Evolutionary conservation across 2,329 filamentous ascomycete species (phyloP).

Genomic region (Botrytis sinoallii): DNA sequence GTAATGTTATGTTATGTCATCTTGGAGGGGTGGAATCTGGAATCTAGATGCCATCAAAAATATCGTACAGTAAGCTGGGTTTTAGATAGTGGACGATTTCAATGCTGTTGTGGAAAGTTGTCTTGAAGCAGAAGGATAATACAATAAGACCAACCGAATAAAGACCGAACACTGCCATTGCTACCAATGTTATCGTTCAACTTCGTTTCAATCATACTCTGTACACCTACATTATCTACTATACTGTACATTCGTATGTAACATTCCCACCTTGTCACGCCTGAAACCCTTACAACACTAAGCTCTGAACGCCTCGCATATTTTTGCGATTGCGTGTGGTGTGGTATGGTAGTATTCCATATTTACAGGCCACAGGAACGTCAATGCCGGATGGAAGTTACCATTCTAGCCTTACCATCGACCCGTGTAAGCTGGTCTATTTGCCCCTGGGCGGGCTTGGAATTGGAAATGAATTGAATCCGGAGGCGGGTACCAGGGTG

Average conservation of each 20-base stretch:
- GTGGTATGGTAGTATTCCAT: background rate
- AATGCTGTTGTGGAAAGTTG: background rate
- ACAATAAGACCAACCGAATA: background rate
- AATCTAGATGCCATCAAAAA: background rate
- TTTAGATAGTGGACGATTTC: background rate
- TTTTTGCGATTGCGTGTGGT: background rate
- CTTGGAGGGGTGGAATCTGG: background rate
- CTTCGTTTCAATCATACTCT: background rate
- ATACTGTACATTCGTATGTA: background rate
- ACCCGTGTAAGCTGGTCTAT: conserved; percentile 3
- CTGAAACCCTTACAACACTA: background rate
- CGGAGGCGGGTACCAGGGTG: background rate
- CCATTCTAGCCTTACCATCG: conserved; percentile 4
- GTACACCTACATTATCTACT: background rate
- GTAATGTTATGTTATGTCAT: background rate
- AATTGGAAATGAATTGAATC: background rate
- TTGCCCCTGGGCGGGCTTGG: background rate
- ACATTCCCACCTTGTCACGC: background rate
- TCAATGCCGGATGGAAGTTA: conserved; percentile 1
- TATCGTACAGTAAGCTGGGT: background rate
- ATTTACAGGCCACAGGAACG: background rate
- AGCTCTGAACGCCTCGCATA: background rate
- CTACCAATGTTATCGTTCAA: background rate
- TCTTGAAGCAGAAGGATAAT: too few species aligned
- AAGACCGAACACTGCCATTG: background rate